Conservation (phyloP, 163 green algal genomes). For the Scenedesmus sp. region DNA sequence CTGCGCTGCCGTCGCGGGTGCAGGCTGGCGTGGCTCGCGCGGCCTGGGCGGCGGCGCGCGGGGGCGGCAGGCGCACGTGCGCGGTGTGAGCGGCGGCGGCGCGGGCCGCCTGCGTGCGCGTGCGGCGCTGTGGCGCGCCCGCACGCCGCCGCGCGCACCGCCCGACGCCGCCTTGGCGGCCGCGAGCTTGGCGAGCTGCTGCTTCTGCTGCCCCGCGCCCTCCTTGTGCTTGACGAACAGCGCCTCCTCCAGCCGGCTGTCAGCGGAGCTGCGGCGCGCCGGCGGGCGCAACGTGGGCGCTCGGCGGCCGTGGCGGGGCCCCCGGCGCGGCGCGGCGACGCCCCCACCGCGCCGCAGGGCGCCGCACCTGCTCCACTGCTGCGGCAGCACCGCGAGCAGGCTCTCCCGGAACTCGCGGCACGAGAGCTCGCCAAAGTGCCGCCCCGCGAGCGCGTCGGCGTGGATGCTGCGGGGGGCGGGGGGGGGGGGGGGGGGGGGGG, state of each 20-base stretch:
- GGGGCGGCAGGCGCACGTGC: not conserved
- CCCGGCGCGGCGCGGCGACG: no score
- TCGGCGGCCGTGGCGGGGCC: no score
- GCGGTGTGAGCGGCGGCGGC: not conserved
- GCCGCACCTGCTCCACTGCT: slow-evolving; percentile 67
- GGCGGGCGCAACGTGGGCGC: no score
- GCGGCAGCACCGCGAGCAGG: slow-evolving; percentile 83
- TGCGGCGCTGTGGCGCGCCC: no score
- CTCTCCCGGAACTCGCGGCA: slow-evolving; percentile 88
- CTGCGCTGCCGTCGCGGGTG: slow-evolving; percentile 27
- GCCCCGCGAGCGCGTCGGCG: slow-evolving; percentile 69
- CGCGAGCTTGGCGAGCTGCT: slow-evolving; percentile 37
- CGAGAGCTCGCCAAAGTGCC: slow-evolving; percentile 90
- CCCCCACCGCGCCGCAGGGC: not conserved
- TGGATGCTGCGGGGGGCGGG: slow-evolving; percentile 61
- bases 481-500: not conserved
- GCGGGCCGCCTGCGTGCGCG: not conserved
- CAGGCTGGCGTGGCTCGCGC: slow-evolving; percentile 13
- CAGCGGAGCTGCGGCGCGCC: slow-evolving; percentile 50
- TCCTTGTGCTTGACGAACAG: slow-evolving; percentile 83
- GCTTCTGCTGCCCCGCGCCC: slow-evolving; percentile 51
- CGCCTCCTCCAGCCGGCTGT: slow-evolving; percentile 83
- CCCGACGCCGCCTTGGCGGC: slow-evolving; percentile 30
- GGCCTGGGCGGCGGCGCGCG: slow-evolving; percentile 19
- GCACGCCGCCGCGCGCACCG: no score